phyloP scores from a whole-genome alignment of 75 land plant species.

The Sequoiadendron giganteum region DNA sequence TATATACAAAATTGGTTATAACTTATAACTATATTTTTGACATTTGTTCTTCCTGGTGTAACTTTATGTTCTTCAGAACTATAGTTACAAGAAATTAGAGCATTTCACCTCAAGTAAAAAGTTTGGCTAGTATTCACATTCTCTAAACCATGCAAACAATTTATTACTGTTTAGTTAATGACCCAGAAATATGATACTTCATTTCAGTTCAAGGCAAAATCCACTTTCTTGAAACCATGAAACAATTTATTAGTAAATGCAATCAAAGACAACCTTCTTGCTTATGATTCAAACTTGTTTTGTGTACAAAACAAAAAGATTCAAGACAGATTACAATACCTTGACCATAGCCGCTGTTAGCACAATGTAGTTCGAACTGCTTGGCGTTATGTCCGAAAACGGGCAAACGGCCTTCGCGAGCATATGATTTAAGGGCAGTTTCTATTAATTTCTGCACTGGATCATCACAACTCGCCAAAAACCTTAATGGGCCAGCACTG shows the following conservation, averaged over 20 bases:
- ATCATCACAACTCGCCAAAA: conserved; percentile 25
- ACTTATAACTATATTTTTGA: too few relatives aligned
- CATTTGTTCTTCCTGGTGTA: too few relatives aligned
- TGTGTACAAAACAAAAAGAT: too few relatives aligned
- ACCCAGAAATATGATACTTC: not conserved
- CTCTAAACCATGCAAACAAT: too few relatives aligned
- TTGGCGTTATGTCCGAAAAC: conserved; percentile 50
- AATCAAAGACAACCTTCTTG: not conserved
- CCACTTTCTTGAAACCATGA: not conserved
- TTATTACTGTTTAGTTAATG: not conserved
- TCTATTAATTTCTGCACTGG: conserved; percentile 46
- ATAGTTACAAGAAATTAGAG: too few relatives aligned
- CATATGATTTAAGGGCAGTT: conserved; percentile 36
- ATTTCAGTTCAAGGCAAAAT: not conserved
- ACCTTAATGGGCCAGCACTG: conserved; percentile 49
- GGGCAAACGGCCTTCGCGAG: conserved; percentile 33
- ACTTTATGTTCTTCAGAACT: too few relatives aligned
- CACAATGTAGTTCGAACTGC: conserved; percentile 51
- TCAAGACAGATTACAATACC: not conserved
- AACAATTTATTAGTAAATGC: not conserved
- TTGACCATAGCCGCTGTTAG: conserved; percentile 32
- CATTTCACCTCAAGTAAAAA: too few relatives aligned
- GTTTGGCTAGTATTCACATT: too few relatives aligned
- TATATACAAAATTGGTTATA: too few relatives aligned
- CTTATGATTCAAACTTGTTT: too few relatives aligned